phyloP scores from a whole-genome alignment of 352 stramenopile genomes.

The Pythium oligandrum region DNA sequence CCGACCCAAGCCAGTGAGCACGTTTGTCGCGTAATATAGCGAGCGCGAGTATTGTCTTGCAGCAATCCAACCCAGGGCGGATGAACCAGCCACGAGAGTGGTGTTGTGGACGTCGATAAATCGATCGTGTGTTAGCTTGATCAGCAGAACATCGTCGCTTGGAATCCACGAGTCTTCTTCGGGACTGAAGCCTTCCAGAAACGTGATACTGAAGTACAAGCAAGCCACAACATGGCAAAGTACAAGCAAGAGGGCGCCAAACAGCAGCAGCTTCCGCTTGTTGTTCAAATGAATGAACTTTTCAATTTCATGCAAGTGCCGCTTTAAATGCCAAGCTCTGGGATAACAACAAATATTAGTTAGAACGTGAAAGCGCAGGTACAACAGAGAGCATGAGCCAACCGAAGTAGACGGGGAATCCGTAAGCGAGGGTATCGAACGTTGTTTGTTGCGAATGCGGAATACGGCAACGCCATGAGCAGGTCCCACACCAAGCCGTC shows the following conservation, averaged over 20 bases:
- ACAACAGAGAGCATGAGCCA: too few species aligned
- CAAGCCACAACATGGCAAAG: constrained; percentile 58
- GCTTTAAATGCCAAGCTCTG: constrained; percentile 20
- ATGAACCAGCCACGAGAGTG: constrained; percentile 9
- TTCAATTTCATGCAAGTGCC: constrained; percentile 33
- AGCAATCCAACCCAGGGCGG: constrained; percentile 20
- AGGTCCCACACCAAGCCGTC: constrained; percentile 38
- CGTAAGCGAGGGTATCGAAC: constrained; percentile 13
- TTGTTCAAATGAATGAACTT: constrained; percentile 40
- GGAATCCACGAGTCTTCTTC: constrained; percentile 36
- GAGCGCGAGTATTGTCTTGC: constrained; percentile 27
- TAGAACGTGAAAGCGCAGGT: background rate
- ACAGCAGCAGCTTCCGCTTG: constrained; percentile 35
- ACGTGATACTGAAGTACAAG: constrained; percentile 30
- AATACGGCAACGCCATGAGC: constrained; percentile 34
- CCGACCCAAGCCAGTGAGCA: constrained; percentile 27
- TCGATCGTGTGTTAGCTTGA: background rate
- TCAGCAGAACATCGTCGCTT: constrained; percentile 25
- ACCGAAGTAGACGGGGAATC: constrained; percentile 35
- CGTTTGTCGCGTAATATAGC: constrained; percentile 34
- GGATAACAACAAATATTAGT: background rate
- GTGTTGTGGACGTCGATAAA: constrained; percentile 15
- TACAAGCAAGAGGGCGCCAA: constrained; percentile 39
- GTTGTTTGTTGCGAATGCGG: background rate
- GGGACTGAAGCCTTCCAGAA: constrained; percentile 29